Evolutionary conservation across 208 protist species (phyloP).

Genomic region (Leptomonas pyrrhocoris): DNA sequence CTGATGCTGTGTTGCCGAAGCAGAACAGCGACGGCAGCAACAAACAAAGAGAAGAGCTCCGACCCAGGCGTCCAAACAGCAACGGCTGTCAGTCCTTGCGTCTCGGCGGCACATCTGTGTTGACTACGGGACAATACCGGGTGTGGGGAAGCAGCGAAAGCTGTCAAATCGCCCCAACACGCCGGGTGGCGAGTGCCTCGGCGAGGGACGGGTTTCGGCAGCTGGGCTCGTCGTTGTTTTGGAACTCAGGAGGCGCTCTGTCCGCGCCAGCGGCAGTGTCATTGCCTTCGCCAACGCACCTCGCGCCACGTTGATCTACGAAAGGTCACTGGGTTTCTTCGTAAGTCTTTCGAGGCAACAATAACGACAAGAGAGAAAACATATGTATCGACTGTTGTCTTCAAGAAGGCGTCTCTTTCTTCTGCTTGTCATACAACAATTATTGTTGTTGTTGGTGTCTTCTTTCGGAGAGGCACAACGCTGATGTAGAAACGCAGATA

Average conservation of each 20-base stretch:
- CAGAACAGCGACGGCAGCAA: neutral
- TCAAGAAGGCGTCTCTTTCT: too few relatives aligned
- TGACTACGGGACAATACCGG: conserved; percentile 2
- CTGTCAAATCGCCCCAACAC: neutral
- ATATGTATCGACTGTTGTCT: neutral
- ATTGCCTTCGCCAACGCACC: neutral
- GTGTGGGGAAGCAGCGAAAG: neutral
- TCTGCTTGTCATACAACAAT: too few relatives aligned
- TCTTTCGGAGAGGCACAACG: too few relatives aligned
- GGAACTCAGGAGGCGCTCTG: neutral
- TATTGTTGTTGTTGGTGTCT: too few relatives aligned
- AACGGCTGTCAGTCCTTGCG: neutral
- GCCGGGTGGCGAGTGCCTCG: neutral
- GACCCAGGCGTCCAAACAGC: neutral
- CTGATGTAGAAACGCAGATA: too few relatives aligned
- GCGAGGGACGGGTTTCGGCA: neutral
- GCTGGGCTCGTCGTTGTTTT: neutral
- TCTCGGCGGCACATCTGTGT: neutral
- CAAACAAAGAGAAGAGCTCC: neutral
- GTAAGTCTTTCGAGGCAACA: too few relatives aligned
- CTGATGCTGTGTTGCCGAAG: neutral
- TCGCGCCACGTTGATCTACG: neutral
- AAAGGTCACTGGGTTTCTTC: neutral
- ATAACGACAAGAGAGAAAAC: too few relatives aligned
- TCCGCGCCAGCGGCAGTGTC: neutral